Evolutionary conservation across 2,329 filamentous ascomycete species (phyloP).

Genomic region (Mycogone perniciosa): DNA sequence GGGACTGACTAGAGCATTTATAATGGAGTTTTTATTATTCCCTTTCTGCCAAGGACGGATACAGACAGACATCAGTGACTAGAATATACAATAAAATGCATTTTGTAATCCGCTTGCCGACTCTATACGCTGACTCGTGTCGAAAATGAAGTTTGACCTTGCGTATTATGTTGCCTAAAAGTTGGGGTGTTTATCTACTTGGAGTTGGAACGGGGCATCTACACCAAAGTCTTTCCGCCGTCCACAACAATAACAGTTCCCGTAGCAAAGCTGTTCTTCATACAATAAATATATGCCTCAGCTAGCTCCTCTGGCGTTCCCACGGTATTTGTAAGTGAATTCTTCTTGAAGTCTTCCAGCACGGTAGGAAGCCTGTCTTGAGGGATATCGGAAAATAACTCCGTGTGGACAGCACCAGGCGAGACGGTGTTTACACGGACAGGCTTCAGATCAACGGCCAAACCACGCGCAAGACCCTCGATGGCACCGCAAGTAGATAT

Average conservation of each 20-base stretch:
- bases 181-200: too few relatives aligned
- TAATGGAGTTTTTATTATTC: too few relatives aligned
- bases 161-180: too few relatives aligned
- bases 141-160: too few relatives aligned
- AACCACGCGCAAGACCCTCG: conserved; percentile 44
- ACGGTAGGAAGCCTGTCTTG: conserved; percentile 11
- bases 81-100: too few relatives aligned
- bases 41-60: too few relatives aligned
- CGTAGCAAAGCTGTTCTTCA: conserved; percentile 35
- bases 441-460: conserved; percentile 58
- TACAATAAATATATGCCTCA: conserved; percentile 37
- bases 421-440: conserved; percentile 57
- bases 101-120: too few relatives aligned
- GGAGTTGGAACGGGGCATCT: too few relatives aligned
- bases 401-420: conserved; percentile 48
- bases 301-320: conserved; percentile 34
- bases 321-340: conserved; percentile 18
- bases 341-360: conserved; percentile 14
- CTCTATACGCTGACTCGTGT: too few relatives aligned
- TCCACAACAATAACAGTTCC: conserved; percentile 21
- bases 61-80: too few relatives aligned
- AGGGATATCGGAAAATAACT: conserved; percentile 24
- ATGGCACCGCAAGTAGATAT: conserved; percentile 43
- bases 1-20: too few relatives aligned
- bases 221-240: too few relatives aligned